phyloP scores from a whole-genome alignment of 2,329 filamentous ascomycete genomes.

The Capronia epimyces region DNA sequence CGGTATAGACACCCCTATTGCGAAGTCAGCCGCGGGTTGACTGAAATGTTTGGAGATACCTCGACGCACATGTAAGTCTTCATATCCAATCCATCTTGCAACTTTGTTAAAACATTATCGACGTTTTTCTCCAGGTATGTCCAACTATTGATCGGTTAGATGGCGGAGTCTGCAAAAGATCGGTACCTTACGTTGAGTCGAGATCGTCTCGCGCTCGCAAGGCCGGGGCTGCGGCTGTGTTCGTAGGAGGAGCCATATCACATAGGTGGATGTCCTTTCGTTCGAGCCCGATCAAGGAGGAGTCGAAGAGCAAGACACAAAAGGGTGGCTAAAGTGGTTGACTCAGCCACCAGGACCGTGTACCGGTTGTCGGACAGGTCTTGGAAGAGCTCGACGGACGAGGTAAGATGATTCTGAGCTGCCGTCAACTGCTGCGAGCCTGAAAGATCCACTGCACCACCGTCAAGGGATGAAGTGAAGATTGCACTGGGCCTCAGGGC shows the following conservation, averaged over 20 bases:
- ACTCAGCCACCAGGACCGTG: background rate
- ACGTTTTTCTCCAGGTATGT: slow-evolving; percentile 81
- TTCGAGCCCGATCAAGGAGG: background rate
- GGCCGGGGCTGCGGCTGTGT: slow-evolving; percentile 21
- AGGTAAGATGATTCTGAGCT: background rate
- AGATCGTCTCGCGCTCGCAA: slow-evolving; percentile 46
- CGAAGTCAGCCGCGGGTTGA: slow-evolving; percentile 53
- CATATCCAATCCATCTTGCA: slow-evolving; percentile 91
- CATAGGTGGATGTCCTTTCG: background rate
- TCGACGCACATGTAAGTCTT: slow-evolving; percentile 58
- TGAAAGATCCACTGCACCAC: background rate
- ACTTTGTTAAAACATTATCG: slow-evolving; percentile 84
- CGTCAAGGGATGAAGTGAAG: background rate
- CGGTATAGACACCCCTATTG: slow-evolving; percentile 45
- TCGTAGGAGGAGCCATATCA: slow-evolving; percentile 23
- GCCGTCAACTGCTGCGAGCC: background rate
- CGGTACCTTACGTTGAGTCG: slow-evolving; percentile 50
- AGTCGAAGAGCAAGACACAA: background rate
- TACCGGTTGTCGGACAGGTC: background rate
- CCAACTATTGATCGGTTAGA: slow-evolving; percentile 57
- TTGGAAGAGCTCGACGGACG: too few species aligned
- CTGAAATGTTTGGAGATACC: slow-evolving; percentile 11
- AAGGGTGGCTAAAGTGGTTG: background rate
- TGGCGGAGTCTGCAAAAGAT: background rate
- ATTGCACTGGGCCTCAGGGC: background rate